These are phyloP conservation scores for Sophora flavescens DNA, from an alignment of 306 rosid genomes.

Conservation along the genomic window DNA sequence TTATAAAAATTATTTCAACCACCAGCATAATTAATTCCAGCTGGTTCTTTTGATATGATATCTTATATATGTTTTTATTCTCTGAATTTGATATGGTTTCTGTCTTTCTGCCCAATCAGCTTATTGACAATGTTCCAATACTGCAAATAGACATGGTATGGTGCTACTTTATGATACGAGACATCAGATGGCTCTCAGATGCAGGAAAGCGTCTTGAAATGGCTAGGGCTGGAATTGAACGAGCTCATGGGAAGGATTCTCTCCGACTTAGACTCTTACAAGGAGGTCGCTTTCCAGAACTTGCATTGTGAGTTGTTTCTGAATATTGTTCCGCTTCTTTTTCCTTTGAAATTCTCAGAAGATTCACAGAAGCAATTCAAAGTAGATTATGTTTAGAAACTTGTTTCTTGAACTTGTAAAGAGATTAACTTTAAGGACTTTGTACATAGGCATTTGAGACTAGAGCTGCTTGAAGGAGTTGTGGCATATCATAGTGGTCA, in stretches of 20 bases:
- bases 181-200: slow-evolving; percentile 81
- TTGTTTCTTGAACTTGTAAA: slow-evolving; percentile 20
- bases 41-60: slow-evolving; percentile 37
- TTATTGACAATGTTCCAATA: slow-evolving; percentile 88
- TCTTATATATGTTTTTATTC: slow-evolving; percentile 1
- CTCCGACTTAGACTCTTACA: slow-evolving; percentile 79
- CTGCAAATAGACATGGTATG: slow-evolving; percentile 97
- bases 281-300: slow-evolving; percentile 83
- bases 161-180: slow-evolving; percentile 98
- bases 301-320: slow-evolving; percentile 76
- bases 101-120: slow-evolving; percentile 57
- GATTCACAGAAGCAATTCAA: slow-evolving; percentile 2
- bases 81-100: slow-evolving; percentile 34
- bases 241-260: slow-evolving; percentile 87
- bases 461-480: slow-evolving; percentile 94
- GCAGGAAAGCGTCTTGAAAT: slow-evolving; percentile 84
- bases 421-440: slow-evolving; percentile 32
- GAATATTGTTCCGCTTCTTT: slow-evolving; percentile 1
- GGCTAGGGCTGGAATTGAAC: slow-evolving; percentile 81
- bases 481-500: slow-evolving; percentile 87
- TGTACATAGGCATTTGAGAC: slow-evolving; percentile 72
- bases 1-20: slow-evolving; percentile 12
- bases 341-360: slow-evolving; percentile 1
- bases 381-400: slow-evolving; percentile 33
- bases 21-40: background rate